Percentiles rank a stretch among this genome's conserved stretches.
Conservation (phyloP, 2,329 filamentous ascomycete species). For the Cercospora sesami region DNA sequence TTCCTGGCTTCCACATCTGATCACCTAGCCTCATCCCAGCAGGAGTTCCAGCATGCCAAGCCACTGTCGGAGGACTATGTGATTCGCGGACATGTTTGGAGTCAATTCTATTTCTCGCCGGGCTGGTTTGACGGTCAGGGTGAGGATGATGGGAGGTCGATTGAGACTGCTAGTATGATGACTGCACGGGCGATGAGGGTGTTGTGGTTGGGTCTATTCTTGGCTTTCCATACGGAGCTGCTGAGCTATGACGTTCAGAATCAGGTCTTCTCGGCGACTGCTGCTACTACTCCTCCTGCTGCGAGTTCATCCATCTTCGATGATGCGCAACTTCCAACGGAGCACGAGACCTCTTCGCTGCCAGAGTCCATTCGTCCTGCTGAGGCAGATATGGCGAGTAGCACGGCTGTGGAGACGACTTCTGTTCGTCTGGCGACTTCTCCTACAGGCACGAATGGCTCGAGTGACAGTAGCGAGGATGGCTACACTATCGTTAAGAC, state of each 20-base stretch:
- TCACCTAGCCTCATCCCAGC: neutral
- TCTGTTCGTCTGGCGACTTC: constrained; percentile 16
- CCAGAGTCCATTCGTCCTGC: constrained; percentile 14
- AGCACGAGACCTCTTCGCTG: neutral
- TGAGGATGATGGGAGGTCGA: constrained; percentile 60
- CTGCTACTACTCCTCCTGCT: neutral
- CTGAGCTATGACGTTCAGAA: constrained; percentile 28
- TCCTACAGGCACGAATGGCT: constrained; percentile 17
- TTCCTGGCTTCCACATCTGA: constrained; percentile 40
- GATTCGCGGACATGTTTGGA: constrained; percentile 64
- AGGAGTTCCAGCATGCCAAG: constrained; percentile 36
- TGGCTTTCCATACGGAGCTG: constrained; percentile 30
- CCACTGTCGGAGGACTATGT: constrained; percentile 70
- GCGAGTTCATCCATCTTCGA: neutral
- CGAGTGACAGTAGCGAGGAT: constrained; percentile 21
- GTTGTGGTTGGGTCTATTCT: constrained; percentile 33
- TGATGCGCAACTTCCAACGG: neutral
- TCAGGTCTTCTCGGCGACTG: constrained; percentile 24
- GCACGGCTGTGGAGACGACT: neutral
- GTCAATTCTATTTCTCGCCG: constrained; percentile 58
- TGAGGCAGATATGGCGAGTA: constrained; percentile 15
- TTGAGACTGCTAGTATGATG: constrained; percentile 24
- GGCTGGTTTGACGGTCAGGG: constrained; percentile 63
- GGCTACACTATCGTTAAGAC: constrained; percentile 26
- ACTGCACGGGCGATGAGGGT: constrained; percentile 28